Evolutionary conservation across 2,329 filamentous ascomycete species (phyloP).

Genomic region (Ustulina deusta): DNA sequence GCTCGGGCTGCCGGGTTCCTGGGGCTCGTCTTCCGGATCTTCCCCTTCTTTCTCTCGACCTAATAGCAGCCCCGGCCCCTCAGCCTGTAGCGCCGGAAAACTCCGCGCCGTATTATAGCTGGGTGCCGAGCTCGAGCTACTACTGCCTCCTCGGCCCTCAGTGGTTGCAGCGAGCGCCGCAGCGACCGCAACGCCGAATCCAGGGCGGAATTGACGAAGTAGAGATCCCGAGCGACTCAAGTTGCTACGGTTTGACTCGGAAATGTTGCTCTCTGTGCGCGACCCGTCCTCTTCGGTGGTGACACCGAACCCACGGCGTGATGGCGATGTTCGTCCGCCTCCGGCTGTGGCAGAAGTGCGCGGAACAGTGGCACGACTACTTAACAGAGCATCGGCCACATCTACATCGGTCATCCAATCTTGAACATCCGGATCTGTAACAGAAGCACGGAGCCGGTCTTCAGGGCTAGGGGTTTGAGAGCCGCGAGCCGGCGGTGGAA

Average conservation of each 20-base stretch:
- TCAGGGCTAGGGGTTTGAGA: slow-evolving; percentile 59
- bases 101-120: slow-evolving; percentile 66
- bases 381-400: slow-evolving; percentile 64
- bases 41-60: slow-evolving; percentile 47
- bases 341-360: slow-evolving; percentile 39
- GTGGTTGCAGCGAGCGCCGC: slow-evolving; percentile 45
- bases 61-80: slow-evolving; percentile 63
- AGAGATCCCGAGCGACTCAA: slow-evolving; percentile 54
- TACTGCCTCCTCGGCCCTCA: slow-evolving; percentile 53
- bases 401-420: slow-evolving; percentile 70
- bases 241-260: slow-evolving; percentile 64
- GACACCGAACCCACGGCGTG: slow-evolving; percentile 31
- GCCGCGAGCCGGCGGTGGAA: slow-evolving; percentile 51
- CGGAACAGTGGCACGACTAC: slow-evolving; percentile 57
- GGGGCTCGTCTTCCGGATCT: slow-evolving; percentile 39
- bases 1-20: slow-evolving; percentile 65
- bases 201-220: slow-evolving; percentile 52
- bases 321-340: slow-evolving; percentile 34
- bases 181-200: slow-evolving; percentile 51
- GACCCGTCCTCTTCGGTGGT: slow-evolving; percentile 59
- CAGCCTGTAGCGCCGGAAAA: slow-evolving; percentile 64
- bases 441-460: slow-evolving; percentile 45
- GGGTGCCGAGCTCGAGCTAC: slow-evolving; percentile 52
- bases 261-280: slow-evolving; percentile 68
- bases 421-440: slow-evolving; percentile 65